Conservation (phyloP, 352 stramenopile genomes). For the Pythium aquatile region DNA sequence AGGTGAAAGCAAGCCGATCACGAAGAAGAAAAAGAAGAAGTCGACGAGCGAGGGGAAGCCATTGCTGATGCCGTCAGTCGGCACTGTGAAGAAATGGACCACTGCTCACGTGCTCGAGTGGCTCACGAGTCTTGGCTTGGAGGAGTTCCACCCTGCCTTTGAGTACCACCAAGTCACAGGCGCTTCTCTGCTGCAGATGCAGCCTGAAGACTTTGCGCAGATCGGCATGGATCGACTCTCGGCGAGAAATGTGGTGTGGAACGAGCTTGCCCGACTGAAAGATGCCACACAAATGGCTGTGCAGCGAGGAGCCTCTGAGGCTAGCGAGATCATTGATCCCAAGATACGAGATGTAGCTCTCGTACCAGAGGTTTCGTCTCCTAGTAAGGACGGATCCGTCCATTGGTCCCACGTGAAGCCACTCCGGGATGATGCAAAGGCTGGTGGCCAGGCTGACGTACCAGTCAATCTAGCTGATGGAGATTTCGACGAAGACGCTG, state of each 20-base stretch:
- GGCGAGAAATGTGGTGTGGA: constrained; percentile 54
- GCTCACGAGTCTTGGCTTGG: constrained; percentile 50
- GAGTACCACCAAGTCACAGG: constrained; percentile 82
- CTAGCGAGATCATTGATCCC: constrained; percentile 56
- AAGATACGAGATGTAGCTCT: constrained; percentile 43
- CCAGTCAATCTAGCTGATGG: constrained; percentile 76
- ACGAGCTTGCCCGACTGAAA: constrained; percentile 53
- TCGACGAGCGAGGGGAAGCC: background rate
- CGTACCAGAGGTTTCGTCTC: constrained; percentile 31
- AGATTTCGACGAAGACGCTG: constrained; percentile 69
- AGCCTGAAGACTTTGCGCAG: constrained; percentile 40
- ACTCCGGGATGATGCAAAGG: constrained; percentile 36
- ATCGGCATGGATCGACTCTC: constrained; percentile 61
- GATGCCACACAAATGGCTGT: background rate
- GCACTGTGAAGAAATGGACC: constrained; percentile 50
- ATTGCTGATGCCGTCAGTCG: constrained; percentile 29
- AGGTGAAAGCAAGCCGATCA: background rate
- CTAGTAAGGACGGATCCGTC: constrained; percentile 20
- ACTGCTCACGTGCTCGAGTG: constrained; percentile 62
- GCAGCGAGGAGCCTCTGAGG: constrained; percentile 2
- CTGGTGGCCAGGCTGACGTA: constrained; percentile 23
- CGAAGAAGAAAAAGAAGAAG: constrained; percentile 22
- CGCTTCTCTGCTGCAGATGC: constrained; percentile 40
- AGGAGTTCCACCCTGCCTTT: constrained; percentile 66
- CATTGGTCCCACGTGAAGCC: constrained; percentile 79